Base-by-base conservation (phyloP, 257 asterid species). In the Scutellaria galericulata region DNA sequence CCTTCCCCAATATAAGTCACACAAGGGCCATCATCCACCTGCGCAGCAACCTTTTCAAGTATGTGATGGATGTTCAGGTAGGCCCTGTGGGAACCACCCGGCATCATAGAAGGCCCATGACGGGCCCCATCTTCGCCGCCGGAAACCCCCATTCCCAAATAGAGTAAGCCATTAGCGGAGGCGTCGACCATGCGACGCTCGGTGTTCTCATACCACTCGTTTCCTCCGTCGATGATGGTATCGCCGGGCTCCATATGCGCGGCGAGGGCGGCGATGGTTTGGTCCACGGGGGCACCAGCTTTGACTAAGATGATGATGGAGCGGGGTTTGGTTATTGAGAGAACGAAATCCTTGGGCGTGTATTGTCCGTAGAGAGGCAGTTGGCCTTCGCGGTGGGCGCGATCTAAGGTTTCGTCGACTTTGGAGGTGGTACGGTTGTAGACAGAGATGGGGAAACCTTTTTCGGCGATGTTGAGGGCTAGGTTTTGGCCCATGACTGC, bases 101-200 rank as follows among this genome's bases (percentile, higher is more conserved):
- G 96, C 96, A 89, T 89, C 40, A 87, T 47, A 0, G 93, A 85
- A 3, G 96, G 96, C 7, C 96, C 96, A 22, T 82, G 41, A 0
- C 96, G 75, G 0, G 96, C 96, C 2, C 94, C 96, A 1, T 89
- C 96, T 41, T 89, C 96, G 2, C 96, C 94, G 12, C 96, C 96
- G 11, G 96, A 89, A 31, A 89, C 96, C 1, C 96, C 96, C 91
- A 87, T 89, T 3, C 96, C 96, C 9, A 89, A 70, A 71, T 89
- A 89, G 6, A 89, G 81, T 35, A 89, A 75, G 1, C 94, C 94
- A 3, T 68, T 79, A 0, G 67, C 51, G 2, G 65, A 9, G 12
- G 93, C 88, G 9, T 84, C 89, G 2, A 59, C 31, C 42, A 85
- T 82, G 1, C 96, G 75, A 1, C 96, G 74, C 63, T 89, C 93